Evolutionary conservation across 2,329 filamentous ascomycete genomes (phyloP), one percentile per base, ranked within the genome.

Genomic region (Ophiobolus disseminans): DNA sequence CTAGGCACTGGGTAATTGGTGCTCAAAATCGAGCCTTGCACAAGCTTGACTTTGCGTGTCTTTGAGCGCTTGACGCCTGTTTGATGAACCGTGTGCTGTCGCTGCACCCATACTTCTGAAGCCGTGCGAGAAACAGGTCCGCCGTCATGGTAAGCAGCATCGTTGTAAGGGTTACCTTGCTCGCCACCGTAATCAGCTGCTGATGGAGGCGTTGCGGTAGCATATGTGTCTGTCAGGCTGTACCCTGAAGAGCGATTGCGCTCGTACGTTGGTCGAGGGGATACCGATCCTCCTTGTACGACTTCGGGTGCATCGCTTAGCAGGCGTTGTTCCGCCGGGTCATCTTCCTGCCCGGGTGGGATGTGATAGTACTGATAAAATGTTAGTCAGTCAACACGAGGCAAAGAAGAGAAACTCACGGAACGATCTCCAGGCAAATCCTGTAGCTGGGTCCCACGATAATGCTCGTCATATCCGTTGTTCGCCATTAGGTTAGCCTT

Each of bases 1-100:
- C 90, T 96, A 46, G 94, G 94, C 9, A 97, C 94, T 2, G 93
- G 93, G 73, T 99, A 97, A 76, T 97, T 93, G 66, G 96, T 90
- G 77, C 92, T 97, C 74, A 99, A 83, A 63, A 97, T 93, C 68
- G 91, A 93, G 69, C 94, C 94, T 78, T 97, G 92, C 13, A 96
- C 91, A 50, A 99, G 89, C 84, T 97, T 97, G 76, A 99, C 90
- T 79, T 97, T 97, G 77, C 94, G 86, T 48, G 94, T 99, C 59
- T 91, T 89, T 78, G 91, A 96, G 63, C 94, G 90, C 78, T 94
- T 93, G 65, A 99, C 81, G 31, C 87, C 88, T 87, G n/a, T n/a
- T n/a, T n/a, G n/a, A n/a, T 17, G 22, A 21, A 38, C 35, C 35
- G 35, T 38, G 5, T 38, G 35, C 20, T 38, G 35, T 16, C 20